These are phyloP conservation scores for Capniomyces stellatus DNA, from an alignment of 371 early-diverging fungal genomes.

Conservation along the genomic window DNA sequence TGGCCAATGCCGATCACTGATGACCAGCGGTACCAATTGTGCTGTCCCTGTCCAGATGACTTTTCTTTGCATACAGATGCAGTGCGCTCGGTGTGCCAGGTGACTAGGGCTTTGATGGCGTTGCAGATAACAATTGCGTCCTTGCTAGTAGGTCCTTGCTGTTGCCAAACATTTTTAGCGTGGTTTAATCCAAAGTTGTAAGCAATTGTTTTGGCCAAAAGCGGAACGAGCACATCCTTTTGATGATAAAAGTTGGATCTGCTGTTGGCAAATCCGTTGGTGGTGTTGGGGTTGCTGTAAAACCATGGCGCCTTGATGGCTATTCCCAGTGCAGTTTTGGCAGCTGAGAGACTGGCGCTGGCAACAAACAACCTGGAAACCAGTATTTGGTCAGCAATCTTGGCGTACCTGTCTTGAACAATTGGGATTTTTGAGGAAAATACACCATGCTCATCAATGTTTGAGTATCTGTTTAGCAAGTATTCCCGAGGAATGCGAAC, in stretches of 20 bases:
- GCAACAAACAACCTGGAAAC: conserved; percentile 50
- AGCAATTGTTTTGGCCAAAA: conserved; percentile 38
- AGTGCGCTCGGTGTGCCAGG: conserved; percentile 45
- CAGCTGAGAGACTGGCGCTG: conserved; percentile 36
- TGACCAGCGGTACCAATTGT: conserved; percentile 34
- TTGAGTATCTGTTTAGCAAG: conserved; percentile 47
- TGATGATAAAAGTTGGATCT: conserved; percentile 51
- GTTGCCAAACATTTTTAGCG: conserved; percentile 40
- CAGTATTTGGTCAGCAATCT: conserved; percentile 52
- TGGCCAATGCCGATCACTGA: conserved; percentile 30
- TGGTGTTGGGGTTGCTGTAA: not conserved
- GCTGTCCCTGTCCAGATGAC: conserved; percentile 56
- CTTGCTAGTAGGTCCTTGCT: not conserved
- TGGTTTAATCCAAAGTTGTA: conserved; percentile 50
- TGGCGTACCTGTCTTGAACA: conserved; percentile 43
- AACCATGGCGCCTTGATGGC: conserved; percentile 24
- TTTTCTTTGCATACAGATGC: conserved; percentile 46
- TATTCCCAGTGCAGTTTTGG: conserved; percentile 32
- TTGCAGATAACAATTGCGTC: conserved; percentile 46
- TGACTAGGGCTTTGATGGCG: conserved; percentile 50
- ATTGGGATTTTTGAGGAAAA: conserved; percentile 30
- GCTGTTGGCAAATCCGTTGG: not conserved
- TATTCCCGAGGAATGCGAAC: conserved; percentile 41
- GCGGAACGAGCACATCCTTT: conserved; percentile 46
- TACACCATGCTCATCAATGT: conserved; percentile 36